phyloP scores from a whole-genome alignment of 768 basidiomycete species.

The Pleurotus cornucopiae region DNA sequence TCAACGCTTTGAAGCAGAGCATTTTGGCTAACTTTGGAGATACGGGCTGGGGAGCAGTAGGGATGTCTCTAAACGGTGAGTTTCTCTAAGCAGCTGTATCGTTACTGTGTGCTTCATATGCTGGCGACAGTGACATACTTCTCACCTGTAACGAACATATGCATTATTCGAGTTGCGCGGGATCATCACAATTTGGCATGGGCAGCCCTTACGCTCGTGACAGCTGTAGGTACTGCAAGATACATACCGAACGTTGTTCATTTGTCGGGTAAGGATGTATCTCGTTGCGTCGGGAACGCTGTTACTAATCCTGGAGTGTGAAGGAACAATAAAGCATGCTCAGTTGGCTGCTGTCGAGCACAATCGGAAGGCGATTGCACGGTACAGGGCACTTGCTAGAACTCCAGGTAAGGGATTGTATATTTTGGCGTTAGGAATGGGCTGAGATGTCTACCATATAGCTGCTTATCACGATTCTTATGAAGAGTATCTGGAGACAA shows the following conservation, averaged over 20 bases:
- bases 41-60: constrained; percentile 81
- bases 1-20: constrained; percentile 64
- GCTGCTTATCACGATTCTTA: constrained; percentile 61
- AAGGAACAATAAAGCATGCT: constrained; percentile 85
- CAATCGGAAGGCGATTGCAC: constrained; percentile 67
- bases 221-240: constrained; percentile 49
- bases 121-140: constrained; percentile 76
- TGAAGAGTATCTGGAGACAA: constrained; percentile 52
- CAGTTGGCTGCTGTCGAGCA: constrained; percentile 75
- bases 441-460: constrained; percentile 17
- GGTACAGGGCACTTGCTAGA: constrained; percentile 52
- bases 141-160: constrained; percentile 77
- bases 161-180: constrained; percentile 81
- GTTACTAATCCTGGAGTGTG: not conserved
- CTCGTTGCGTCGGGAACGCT: not conserved
- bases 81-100: constrained; percentile 24
- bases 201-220: constrained; percentile 73
- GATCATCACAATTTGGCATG: constrained; percentile 78
- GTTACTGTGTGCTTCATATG: not conserved
- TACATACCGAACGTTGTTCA: constrained; percentile 78
- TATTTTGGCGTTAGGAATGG: not conserved
- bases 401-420: constrained; percentile 38
- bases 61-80: constrained; percentile 56
- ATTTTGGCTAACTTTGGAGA: constrained; percentile 77
- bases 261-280: constrained; percentile 57